Evolutionary conservation across 345 rosid species (phyloP), one percentile per base, ranked within the genome.

Genomic region (Capsella bursapastoris): DNA sequence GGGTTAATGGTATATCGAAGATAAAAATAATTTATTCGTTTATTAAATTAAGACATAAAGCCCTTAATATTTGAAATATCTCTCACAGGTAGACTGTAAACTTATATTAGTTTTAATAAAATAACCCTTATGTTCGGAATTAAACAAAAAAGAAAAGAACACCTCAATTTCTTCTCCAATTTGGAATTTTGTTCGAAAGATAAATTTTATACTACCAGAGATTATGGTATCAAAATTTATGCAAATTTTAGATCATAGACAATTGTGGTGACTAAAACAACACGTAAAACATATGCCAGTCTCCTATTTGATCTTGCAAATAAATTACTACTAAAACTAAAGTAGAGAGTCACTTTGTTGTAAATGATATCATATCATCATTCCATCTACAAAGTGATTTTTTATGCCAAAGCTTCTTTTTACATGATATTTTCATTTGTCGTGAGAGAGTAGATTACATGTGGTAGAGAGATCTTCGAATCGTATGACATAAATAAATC

Each of bases 401-500:
- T 57, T 38, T 70, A 58, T 35, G 48, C 10, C 48, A 70, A 48
- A 14, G 35, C 65, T 45, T 34, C 27, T 71, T 16, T 4, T 22
- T 11, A 40, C 2, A 38, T 6, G 34, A 50, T 51, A 12, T 28
- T 27, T 51, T 31, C 12, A 8, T 29, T 62, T 62, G 53, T 51
- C 44, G 45, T 12, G 45, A 31, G 27, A 56, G 8, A 44, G 3
- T 40, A 16, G 14, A 56, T 22, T 27, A 40, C 61, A 61, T 50
- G 44, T 51, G 69, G 34, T 29, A 12, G 16, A 62, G 53, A 63
- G 56, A 72, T 72, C 56, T 72, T 72, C 55, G 34, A 52, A 62
- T 63, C 76, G 37, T 47, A 31, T 13, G 43, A 61, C 60, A 28
- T 7, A 50, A 38, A 51, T 29, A 72, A 50, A 52, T 40, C 25